phyloP scores from a whole-genome alignment of 73 alveolate species.

The Paramecium pentaurelia region DNA sequence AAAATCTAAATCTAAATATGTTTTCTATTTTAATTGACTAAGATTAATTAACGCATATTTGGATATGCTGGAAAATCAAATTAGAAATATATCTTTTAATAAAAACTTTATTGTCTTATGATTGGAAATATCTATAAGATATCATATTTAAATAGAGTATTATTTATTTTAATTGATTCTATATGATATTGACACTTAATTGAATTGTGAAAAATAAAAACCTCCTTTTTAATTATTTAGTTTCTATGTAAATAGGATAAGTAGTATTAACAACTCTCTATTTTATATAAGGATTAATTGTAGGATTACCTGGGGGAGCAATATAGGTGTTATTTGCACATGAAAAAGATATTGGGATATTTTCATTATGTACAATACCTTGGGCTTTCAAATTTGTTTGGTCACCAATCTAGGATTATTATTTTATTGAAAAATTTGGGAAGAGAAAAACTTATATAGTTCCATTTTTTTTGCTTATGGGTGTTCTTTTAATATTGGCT shows the following conservation, averaged over 20 bases:
- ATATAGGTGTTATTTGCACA: constrained; percentile 18
- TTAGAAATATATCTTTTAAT: background rate
- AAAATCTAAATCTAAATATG: no score
- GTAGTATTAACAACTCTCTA: constrained; percentile 26
- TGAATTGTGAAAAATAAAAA: background rate
- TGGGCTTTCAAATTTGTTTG: background rate
- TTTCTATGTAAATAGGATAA: background rate
- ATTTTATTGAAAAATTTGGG: constrained; percentile 8
- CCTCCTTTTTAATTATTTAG: background rate
- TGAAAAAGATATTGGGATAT: background rate
- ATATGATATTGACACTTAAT: background rate
- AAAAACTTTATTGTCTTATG: background rate
- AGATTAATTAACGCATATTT: no score
- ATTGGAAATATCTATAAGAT: background rate
- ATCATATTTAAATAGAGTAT: background rate
- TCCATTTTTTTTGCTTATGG: background rate
- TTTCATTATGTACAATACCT: background rate
- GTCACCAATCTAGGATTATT: constrained; percentile 41
- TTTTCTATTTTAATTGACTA: no score
- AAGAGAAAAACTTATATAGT: constrained; percentile 23
- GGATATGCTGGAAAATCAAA: background rate
- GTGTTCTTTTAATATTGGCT: background rate
- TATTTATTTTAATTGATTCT: background rate
- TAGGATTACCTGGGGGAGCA: constrained; percentile 44
- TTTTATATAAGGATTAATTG: constrained; percentile 14